phyloP scores from a whole-genome alignment of 164 flowering plant genomes.

The Chimonanthus praecox region DNA sequence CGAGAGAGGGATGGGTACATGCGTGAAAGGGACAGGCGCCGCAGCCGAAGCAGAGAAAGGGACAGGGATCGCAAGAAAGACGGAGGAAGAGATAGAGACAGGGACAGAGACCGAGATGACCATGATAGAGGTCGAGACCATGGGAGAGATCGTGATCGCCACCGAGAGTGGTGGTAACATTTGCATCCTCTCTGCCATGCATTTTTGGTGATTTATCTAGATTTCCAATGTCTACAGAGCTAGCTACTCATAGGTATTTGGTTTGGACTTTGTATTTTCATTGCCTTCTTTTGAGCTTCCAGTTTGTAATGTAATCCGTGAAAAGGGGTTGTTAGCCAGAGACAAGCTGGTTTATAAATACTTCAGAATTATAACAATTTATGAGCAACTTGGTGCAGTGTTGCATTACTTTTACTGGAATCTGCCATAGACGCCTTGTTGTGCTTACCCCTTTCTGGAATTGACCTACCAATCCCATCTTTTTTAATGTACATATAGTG shows the following conservation, averaged over 20 bases:
- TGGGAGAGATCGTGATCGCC: conserved; percentile 44
- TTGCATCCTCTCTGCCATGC: background rate
- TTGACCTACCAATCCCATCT: no score
- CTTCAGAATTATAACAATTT: no score
- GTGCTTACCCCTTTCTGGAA: no score
- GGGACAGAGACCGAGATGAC: conserved; percentile 42
- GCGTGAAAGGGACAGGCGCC: conserved; percentile 38
- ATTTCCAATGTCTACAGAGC: background rate
- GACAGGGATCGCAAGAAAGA: conserved; percentile 36
- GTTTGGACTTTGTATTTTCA: background rate
- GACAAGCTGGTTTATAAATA: background rate
- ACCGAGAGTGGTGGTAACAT: conserved; percentile 27
- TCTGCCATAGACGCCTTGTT: no score
- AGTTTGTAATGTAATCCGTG: background rate
- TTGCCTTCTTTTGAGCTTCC: background rate
- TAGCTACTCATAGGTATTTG: background rate
- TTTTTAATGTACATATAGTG: no score
- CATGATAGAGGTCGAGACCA: conserved; percentile 50
- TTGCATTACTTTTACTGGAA: no score
- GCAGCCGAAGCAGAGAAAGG: conserved; percentile 53
- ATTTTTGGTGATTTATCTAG: background rate
- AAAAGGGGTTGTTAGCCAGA: background rate
- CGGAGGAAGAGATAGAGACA: conserved; percentile 28
- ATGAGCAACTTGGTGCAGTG: no score
- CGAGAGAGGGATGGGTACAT: conserved; percentile 31